Evolutionary conservation across 352 stramenopile species (phyloP), one percentile per base, ranked within the genome.

Genomic region (Phytophthora macrochlamydospora): DNA sequence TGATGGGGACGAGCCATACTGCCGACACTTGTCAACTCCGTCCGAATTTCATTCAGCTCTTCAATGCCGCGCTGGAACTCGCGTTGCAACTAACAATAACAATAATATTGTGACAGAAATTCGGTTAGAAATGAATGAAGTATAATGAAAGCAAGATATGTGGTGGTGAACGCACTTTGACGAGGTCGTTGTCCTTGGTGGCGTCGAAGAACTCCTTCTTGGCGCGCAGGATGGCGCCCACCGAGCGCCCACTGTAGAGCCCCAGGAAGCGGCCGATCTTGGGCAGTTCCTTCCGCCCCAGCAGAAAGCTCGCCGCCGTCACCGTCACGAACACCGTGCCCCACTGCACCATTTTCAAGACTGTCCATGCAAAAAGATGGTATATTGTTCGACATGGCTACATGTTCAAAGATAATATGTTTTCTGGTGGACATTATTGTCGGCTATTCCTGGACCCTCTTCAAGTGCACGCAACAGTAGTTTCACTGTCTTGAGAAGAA

Each of bases 131-230:
- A 46, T 29, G 5, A 13, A 13, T n/a, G 14, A 46, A 28, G 13
- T 24, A 24, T 49, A 29, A 28, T 49, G 14, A 28, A 48, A 48
- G 42, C 46, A 32, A 14, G n/a, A 29, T 49, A n/a, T 28, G 43
- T 29, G 40, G 40, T 6, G 12, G 40, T 7, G 43, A 49, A 40
- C n/a, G 24, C 32, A 88, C 81, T 66, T 90, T 90, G 65, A 93
- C 80, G 4, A 93, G 78, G 38, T 93, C 79, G 51, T 85, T 90
- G 78, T 92, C 80, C 43, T 85, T 89, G 1, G 85, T 93, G 28
- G 83, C 85, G 69, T 93, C 81, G 51, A 92, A 93, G 66, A 92
- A 93, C 72, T 93, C 83, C 48, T 91, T 87, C 67, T 93, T 93
- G 37, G 85, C 85, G 49, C 85, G 85, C 31, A 93, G 56, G 44